A percentile compares a stretch with the other conserved stretches of the same genome.
These are phyloP conservation scores for Thraustochytrium sp. DNA, from an alignment of 352 stramenopile species.

Conservation along the genomic window DNA sequence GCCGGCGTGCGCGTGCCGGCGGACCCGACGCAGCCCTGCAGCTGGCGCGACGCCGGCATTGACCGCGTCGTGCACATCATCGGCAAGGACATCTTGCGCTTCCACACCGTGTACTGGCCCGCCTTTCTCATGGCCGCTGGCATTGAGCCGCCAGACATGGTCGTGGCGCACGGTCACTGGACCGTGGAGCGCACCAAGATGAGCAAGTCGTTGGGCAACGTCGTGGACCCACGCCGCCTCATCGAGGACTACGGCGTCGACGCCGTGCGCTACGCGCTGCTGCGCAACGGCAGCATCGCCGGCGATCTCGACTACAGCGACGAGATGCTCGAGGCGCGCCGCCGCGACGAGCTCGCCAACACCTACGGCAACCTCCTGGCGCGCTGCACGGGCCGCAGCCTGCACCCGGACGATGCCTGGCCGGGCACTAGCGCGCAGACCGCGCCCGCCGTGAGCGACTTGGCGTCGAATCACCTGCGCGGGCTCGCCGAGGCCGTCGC, in stretches of 20 bases:
- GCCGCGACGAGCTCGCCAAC: slow-evolving; percentile 77
- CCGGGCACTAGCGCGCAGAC: background rate
- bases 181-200: slow-evolving; percentile 98
- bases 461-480: background rate
- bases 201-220: slow-evolving; percentile 97
- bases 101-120: slow-evolving; percentile 98
- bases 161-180: slow-evolving; percentile 97
- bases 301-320: slow-evolving; percentile 78
- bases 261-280: slow-evolving; percentile 80
- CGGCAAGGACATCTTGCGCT: slow-evolving; percentile 98
- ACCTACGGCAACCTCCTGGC: slow-evolving; percentile 74
- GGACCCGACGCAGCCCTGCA: background rate
- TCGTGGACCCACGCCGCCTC: slow-evolving; percentile 92
- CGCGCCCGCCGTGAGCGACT: background rate
- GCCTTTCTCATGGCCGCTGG: slow-evolving; percentile 89
- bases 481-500: background rate
- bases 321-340: slow-evolving; percentile 73
- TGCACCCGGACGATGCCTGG: background rate
- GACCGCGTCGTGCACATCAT: slow-evolving; percentile 64
- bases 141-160: slow-evolving; percentile 80
- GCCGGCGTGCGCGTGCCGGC: slow-evolving; percentile 41
- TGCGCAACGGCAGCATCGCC: slow-evolving; percentile 69
- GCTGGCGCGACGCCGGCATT: slow-evolving; percentile 49
- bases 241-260: slow-evolving; percentile 72
- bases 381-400: slow-evolving; percentile 29